phyloP scores from a whole-genome alignment of 108 stramenopile genomes.

The Fragilariopsis cylindrus region DNA sequence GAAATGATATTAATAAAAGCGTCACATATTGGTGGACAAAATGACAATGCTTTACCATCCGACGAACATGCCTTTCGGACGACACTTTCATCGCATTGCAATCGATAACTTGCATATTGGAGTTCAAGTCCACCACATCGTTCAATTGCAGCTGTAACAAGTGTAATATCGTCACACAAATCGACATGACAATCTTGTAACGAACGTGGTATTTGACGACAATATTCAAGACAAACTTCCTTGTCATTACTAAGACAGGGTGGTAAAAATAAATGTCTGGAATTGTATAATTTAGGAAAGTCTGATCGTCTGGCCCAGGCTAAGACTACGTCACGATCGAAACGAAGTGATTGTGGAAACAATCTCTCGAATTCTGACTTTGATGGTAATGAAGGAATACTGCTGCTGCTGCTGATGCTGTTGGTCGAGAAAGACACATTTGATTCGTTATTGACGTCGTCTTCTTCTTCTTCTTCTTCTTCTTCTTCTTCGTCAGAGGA shows the following conservation, averaged over 20 bases:
- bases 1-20: neutral
- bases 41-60: constrained; percentile 35
- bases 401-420: neutral
- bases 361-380: constrained; percentile 42
- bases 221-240: constrained; percentile 45
- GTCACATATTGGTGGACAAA: constrained; percentile 38
- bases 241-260: constrained; percentile 30
- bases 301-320: constrained; percentile 39
- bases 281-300: constrained; percentile 28
- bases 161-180: constrained; percentile 26
- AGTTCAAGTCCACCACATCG: constrained; percentile 33
- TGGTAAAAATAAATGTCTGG: constrained; percentile 38
- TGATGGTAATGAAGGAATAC: constrained; percentile 23
- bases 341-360: constrained; percentile 33
- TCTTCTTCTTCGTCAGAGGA: neutral
- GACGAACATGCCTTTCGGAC: constrained; percentile 29
- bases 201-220: constrained; percentile 35
- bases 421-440: too few relatives aligned
- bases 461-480: neutral
- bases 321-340: constrained; percentile 40
- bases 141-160: constrained; percentile 30
- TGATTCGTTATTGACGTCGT: too few relatives aligned
- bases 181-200: constrained; percentile 37
- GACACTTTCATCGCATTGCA: constrained; percentile 25
- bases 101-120: constrained; percentile 31